These are phyloP conservation scores for Parmelia sp. DNA, from an alignment of 495 filamentous ascomycete species.

Conservation along the genomic window DNA sequence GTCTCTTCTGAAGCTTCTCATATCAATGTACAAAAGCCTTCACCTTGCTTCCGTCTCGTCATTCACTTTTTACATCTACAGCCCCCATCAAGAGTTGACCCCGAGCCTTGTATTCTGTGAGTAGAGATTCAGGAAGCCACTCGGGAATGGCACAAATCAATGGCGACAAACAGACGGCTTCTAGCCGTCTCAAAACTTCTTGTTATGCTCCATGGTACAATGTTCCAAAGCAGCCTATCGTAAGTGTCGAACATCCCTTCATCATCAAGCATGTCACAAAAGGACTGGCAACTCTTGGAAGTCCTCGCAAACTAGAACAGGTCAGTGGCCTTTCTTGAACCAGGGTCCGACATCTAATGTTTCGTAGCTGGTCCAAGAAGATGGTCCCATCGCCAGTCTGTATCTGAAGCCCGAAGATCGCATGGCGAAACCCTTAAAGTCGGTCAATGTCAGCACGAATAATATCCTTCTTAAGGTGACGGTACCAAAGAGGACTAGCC, in stretches of 20 bases:
- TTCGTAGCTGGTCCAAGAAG: constrained; percentile 18
- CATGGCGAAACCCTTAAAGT: constrained; percentile 65
- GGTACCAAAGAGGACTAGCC: constrained; percentile 76
- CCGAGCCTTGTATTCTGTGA: no score
- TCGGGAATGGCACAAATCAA: not conserved
- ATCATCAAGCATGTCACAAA: constrained; percentile 77
- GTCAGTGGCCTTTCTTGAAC: not conserved
- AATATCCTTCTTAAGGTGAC: constrained; percentile 83
- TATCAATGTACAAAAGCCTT: no score
- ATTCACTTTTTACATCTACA: no score
- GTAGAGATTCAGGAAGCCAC: no score
- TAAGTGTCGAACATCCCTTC: constrained; percentile 82
- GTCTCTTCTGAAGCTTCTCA: no score
- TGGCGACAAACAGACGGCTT: not conserved
- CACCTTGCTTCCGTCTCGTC: no score
- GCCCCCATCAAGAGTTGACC: no score
- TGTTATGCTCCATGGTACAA: constrained; percentile 44
- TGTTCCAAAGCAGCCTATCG: constrained; percentile 58
- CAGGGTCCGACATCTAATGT: not conserved
- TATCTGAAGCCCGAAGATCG: constrained; percentile 73
- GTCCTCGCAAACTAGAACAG: constrained; percentile 54
- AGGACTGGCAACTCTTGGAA: constrained; percentile 72
- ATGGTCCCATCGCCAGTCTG: constrained; percentile 37
- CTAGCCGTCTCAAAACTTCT: not conserved
- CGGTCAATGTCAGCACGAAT: constrained; percentile 61